Evolutionary conservation across 257 asterid genomes (phyloP), one percentile per base, ranked within the genome.

Genomic region (Thymus quinquecostatus): DNA sequence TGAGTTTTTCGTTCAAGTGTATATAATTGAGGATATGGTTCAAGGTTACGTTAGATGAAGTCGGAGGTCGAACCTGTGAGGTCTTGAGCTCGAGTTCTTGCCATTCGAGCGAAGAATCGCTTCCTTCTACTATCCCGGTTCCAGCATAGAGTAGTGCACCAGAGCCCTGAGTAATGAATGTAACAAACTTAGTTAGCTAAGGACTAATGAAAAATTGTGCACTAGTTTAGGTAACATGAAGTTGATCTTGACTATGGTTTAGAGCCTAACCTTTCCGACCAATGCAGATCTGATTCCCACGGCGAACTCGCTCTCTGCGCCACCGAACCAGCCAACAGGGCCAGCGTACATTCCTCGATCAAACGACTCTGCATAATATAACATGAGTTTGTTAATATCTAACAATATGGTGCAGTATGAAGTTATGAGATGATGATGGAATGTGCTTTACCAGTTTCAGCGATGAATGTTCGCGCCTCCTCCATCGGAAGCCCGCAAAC

Each of bases 301-400:
- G 36, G 98, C 88, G 84, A 95, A 95, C 80, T 95, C 98, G 50
- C 99, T 95, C 84, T 88, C 95, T 57, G 82, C 87, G 60, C 99
- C 98, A 54, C 99, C 97, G 74, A 95, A 95, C 95, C 94, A 95
- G 53, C 99, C 99, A 67, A 95, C 92, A 14, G 99, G 99, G 66
- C 96, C 99, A 65, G 99, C 99, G 72, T 95, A 95, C 96, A 95
- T 81, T 80, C 99, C 99, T 69, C 99, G 89, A 79, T 95, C 99
- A 71, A 95, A 95, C 87, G 78, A 82, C 82, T 95, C 99, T 95
- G 92, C 79, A 73, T 34, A 43, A 53, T 44, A 72, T 27, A 55
- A 66, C 6, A 5, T 21, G 21, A 21, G 21, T 21, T 21, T 21
- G 67, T 68, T 72, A 72, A 50, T 49, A 64, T 70, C 36, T 3